Base-by-base conservation (phyloP, 495 filamentous ascomycete species). In the Chaetomium tenue region DNA sequence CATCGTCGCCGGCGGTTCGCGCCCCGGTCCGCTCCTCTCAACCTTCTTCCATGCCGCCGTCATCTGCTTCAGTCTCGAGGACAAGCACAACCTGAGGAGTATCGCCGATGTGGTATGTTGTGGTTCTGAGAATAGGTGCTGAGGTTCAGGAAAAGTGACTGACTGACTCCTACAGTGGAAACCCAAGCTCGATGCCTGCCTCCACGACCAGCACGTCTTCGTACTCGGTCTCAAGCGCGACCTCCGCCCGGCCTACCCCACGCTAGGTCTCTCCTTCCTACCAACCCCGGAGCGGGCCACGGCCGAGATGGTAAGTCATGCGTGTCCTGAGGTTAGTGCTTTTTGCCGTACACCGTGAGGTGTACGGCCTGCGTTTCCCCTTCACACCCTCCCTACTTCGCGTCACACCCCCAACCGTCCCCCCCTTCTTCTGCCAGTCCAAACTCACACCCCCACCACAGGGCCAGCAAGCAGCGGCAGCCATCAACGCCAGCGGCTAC, bases 11-110 rank as follows among this genome's bases (percentile, higher is more conserved):
- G 40, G 46, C 40, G 44, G 33, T 37, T 7, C 62, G 13, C 33
- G 37, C 9, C 16, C 26, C 25, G 40, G 46, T 4, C 63, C 60
- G 6, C 60, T 70, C 4, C 52, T 64, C 5, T 55, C 62, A 3
- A 69, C 58, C 18, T 71, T 70, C 52, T 75, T 75, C 47, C 61
- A 75, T 25, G 72, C 67, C 5, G 70, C 68, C n/a, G 58, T 74
- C 26, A 62, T 74, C 50, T 75, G 74, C 65, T 73, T 66, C 40
- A 65, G 58, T 62, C 52, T 71, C 15, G 73, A 71, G 42, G 66
- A 72, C 51, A 25, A 33, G 20, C 25, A 56, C 5, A 70, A 67
- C 47, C 39, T 74, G 28, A 18, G 25, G 1, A 28, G 47, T 5
- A 23, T 72, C 5, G 40, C 20, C 8, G 25, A 40, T 3, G 60